Conservation (phyloP, 768 basidiomycete species). For the Boletellus ananiceps region DNA sequence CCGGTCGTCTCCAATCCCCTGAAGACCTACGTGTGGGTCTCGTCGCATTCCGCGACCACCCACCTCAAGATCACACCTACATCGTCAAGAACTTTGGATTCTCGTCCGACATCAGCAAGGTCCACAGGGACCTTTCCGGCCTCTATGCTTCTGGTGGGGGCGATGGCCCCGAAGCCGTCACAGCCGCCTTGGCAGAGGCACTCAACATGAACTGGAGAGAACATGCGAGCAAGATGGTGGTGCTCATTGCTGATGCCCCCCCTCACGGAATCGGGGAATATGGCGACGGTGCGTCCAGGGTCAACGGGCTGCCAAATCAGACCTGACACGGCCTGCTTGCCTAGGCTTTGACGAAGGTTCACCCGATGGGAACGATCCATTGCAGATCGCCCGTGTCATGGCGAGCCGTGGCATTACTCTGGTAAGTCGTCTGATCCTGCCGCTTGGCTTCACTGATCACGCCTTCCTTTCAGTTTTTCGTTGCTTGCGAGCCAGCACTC, state of each 20-base stretch:
- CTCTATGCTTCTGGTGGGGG: conserved; percentile 89
- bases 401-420: conserved; percentile 86
- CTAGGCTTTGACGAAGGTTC: conserved; percentile 91
- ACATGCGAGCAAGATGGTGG: conserved; percentile 89
- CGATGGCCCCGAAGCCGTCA: conserved; percentile 96
- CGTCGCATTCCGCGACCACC: conserved; percentile 94
- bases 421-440: conserved; percentile 41
- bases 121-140: conserved; percentile 77
- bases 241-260: conserved; percentile 95
- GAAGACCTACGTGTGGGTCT: conserved; percentile 92
- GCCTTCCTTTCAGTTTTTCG: conserved; percentile 70
- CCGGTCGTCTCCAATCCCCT: conserved; percentile 78
- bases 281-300: conserved; percentile 70
- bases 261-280: conserved; percentile 97
- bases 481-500: conserved; percentile 96
- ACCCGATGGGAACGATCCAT: conserved; percentile 89
- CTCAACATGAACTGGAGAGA: conserved; percentile 89
- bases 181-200: conserved; percentile 84
- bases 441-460: conserved; percentile 3
- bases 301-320: conserved; percentile 1
- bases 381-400: conserved; percentile 85
- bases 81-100: conserved; percentile 93
- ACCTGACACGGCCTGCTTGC: conserved; percentile 9
- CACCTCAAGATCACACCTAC: conserved; percentile 95
- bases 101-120: conserved; percentile 83